A percentile compares a stretch with the other conserved stretches of the same genome.
Evolutionary conservation across 2,329 filamentous ascomycete genomes (phyloP).

Genomic region (Aquanectria penicillioides): DNA sequence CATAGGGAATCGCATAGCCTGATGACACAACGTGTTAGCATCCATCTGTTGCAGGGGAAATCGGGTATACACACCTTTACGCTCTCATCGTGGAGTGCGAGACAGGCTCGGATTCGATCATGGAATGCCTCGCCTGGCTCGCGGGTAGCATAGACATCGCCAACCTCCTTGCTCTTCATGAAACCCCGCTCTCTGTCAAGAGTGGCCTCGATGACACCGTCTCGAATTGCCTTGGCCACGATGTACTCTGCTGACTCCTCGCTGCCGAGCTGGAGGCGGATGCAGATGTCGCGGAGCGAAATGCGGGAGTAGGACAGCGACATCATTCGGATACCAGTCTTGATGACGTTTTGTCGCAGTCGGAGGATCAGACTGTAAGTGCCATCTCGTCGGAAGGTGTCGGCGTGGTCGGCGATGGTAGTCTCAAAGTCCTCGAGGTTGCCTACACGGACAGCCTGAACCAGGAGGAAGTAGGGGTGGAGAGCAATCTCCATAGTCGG

Average conservation of each 20-base stretch:
- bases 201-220: conserved; percentile 95
- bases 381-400: conserved; percentile 89
- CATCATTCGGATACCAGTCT: conserved; percentile 99
- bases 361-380: conserved; percentile 96
- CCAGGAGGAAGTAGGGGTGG: conserved; percentile 91
- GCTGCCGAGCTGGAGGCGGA: conserved; percentile 89
- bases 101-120: conserved; percentile 91
- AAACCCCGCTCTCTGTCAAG: conserved; percentile 94
- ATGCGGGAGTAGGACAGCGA: conserved; percentile 98
- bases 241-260: conserved; percentile 99
- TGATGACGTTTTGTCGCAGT: conserved; percentile 97
- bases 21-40: conserved; percentile 27
- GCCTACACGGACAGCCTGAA: conserved; percentile 95
- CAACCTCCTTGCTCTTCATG: conserved; percentile 98
- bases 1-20: conserved; percentile 99
- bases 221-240: conserved; percentile 96
- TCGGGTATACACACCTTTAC: conserved; percentile 75
- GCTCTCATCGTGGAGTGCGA: conserved; percentile 94
- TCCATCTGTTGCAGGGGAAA: not conserved
- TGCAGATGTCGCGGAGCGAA: conserved; percentile 95
- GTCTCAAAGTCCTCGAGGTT: conserved; percentile 94
- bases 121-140: conserved; percentile 98
- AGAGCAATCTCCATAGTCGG: conserved; percentile 86
- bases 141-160: conserved; percentile 94
- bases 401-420: conserved; percentile 81